phyloP scores from a whole-genome alignment of 192 early-diverging fungal genomes.

The Pilobolus umbonatus region DNA sequence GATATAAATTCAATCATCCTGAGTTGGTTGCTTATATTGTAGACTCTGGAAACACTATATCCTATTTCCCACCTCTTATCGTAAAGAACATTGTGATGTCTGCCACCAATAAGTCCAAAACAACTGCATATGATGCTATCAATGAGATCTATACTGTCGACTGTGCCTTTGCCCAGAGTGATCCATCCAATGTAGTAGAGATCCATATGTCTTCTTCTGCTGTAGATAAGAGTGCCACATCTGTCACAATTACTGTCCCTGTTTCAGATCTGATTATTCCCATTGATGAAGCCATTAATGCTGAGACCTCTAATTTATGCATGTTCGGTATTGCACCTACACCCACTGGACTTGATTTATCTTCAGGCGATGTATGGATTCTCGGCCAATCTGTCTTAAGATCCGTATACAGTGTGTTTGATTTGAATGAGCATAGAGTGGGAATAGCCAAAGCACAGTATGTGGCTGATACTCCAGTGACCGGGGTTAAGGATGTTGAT shows the following conservation, averaged over 20 bases:
- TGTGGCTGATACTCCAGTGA: background rate
- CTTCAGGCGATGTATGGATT: conserved; percentile 19
- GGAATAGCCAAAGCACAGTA: conserved; percentile 17
- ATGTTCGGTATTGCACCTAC: conserved; percentile 32
- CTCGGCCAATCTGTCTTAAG: conserved; percentile 21
- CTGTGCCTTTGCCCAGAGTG: conserved; percentile 4
- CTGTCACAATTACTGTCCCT: conserved; percentile 14
- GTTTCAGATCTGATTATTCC: conserved; percentile 17
- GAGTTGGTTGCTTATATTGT: conserved; percentile 9
- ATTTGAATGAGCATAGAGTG: conserved; percentile 25
- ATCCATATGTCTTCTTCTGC: conserved; percentile 2
- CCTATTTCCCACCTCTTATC: conserved; percentile 9
- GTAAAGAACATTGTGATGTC: conserved; percentile 3
- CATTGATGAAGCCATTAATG: conserved; percentile 13
- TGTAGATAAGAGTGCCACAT: background rate
- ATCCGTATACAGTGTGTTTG: conserved; percentile 22
- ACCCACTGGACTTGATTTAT: background rate
- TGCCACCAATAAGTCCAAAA: background rate
- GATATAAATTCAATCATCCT: background rate
- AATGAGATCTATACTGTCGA: conserved; percentile 16
- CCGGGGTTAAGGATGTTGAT: too few species aligned
- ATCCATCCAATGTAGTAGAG: background rate
- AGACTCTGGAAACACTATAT: conserved; percentile 26
- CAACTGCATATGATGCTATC: conserved; percentile 5
- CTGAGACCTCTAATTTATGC: background rate